These are phyloP conservation scores for Botryotinia convoluta DNA, from an alignment of 2,329 filamentous ascomycete genomes.

Conservation along the genomic window DNA sequence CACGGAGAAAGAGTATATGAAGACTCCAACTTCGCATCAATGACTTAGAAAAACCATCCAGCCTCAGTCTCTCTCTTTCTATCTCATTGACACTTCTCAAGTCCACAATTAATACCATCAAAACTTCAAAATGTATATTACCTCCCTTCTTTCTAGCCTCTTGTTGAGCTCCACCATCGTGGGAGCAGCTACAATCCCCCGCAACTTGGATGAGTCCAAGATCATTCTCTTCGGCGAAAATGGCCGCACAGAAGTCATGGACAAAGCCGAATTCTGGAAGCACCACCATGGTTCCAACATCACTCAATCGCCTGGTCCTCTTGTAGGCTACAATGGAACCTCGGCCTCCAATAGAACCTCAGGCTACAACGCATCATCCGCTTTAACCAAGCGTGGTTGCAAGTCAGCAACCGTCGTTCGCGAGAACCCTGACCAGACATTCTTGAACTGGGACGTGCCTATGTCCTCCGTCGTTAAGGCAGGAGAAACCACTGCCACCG, in stretches of 20 bases:
- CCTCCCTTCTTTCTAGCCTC: conserved; percentile 2
- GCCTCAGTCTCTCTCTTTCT: conserved; percentile 1
- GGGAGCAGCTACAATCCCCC: background rate
- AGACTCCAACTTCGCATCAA: background rate
- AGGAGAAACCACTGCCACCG: background rate
- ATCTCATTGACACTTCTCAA: background rate
- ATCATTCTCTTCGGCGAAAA: conserved; percentile 4
- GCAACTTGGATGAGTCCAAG: background rate
- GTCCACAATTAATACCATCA: background rate
- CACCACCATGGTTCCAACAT: background rate
- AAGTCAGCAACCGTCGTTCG: background rate
- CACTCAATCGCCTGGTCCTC: background rate
- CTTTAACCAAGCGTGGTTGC: background rate
- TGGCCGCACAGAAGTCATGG: conserved; percentile 11
- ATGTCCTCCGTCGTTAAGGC: conserved; percentile 11
- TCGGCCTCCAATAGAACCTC: background rate
- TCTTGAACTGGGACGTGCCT: conserved; percentile 10
- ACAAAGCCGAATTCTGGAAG: conserved; percentile 12
- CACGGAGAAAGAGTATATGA: background rate
- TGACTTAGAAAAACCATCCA: background rate
- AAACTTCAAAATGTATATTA: conserved; percentile 5
- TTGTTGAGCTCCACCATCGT: conserved; percentile 9
- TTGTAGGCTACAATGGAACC: background rate
- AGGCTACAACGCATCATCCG: background rate
- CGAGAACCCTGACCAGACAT: background rate